A percentile compares a stretch with the other conserved stretches of the same genome.
Evolutionary conservation across 1,139 yeast genomes (phyloP).

Genomic region (Entelexis sorbosivorans): DNA sequence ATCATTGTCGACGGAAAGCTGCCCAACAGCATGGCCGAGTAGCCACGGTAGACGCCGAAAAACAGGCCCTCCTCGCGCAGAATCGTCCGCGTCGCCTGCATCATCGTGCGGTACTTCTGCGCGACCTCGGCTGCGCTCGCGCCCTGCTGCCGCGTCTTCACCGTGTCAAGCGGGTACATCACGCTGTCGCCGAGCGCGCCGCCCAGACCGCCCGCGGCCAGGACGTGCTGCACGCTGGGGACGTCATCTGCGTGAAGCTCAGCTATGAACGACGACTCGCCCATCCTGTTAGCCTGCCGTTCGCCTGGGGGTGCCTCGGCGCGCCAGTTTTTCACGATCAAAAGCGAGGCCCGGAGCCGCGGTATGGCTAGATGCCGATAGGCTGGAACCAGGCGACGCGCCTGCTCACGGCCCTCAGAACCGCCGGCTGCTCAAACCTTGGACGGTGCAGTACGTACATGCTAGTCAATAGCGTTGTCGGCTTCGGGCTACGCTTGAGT

Average conservation of each 20-base stretch:
- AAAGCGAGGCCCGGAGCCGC: conserved; percentile 3
- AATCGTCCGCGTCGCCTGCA: conserved; percentile 62
- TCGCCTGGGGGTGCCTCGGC: conserved; percentile 7
- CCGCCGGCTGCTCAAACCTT: no score
- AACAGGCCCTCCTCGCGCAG: conserved; percentile 70
- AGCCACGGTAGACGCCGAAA: conserved; percentile 85
- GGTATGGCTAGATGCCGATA: conserved; percentile 4
- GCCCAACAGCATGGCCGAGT: conserved; percentile 81
- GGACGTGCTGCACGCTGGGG: conserved; percentile 21
- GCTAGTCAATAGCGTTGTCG: no score
- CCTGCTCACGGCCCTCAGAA: no score
- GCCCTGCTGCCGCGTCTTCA: conserved; percentile 93
- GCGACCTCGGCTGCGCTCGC: conserved; percentile 44
- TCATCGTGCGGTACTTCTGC: conserved; percentile 51
- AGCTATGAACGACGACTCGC: conserved; percentile 17
- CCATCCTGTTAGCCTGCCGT: conserved; percentile 9
- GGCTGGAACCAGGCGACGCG: neutral
- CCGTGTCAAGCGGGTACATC: conserved; percentile 94
- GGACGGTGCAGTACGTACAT: no score
- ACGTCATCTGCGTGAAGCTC: conserved; percentile 13
- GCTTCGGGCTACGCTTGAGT: no score
- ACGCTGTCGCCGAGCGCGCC: conserved; percentile 86
- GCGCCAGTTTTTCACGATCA: conserved; percentile 5
- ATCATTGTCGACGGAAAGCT: conserved; percentile 81
- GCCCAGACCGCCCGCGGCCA: conserved; percentile 80